Percentiles rank a stretch among this genome's conserved stretches.
phyloP scores from a whole-genome alignment of 2,329 filamentous ascomycete species.

The Fusarium equiseti region DNA sequence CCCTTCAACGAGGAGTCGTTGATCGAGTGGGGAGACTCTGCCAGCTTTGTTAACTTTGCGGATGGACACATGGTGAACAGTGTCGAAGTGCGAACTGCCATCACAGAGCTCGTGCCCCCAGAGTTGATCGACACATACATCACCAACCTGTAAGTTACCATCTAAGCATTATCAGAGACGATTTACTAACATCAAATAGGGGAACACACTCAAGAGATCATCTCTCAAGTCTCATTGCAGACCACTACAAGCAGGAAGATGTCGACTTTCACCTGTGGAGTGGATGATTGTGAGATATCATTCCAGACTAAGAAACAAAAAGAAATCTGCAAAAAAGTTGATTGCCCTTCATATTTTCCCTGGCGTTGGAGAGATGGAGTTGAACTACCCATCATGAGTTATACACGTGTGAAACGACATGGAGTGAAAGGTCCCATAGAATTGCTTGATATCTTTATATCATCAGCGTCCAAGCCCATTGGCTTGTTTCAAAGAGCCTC shows the following conservation, averaged over 20 bases:
- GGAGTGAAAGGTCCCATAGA: conserved; percentile 31
- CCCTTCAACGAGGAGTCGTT: conserved; percentile 84
- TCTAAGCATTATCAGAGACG: not conserved
- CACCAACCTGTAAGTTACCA: conserved; percentile 73
- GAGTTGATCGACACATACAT: conserved; percentile 85
- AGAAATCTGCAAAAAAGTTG: conserved; percentile 35
- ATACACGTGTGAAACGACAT: conserved; percentile 16
- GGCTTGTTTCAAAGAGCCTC: conserved; percentile 1
- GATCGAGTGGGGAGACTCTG: conserved; percentile 88
- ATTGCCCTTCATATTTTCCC: conserved; percentile 23
- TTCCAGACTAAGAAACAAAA: conserved; percentile 20
- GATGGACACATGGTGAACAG: conserved; percentile 84
- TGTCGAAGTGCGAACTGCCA: conserved; percentile 80
- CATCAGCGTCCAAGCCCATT: conserved; percentile 11
- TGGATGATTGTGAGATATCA: conserved; percentile 37
- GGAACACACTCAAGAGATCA: conserved; percentile 78
- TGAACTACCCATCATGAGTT: conserved; percentile 18
- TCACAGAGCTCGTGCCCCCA: conserved; percentile 85
- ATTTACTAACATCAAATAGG: conserved; percentile 51
- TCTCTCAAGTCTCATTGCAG: conserved; percentile 77
- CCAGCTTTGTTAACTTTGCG: conserved; percentile 79
- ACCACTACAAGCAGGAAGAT: conserved; percentile 82
- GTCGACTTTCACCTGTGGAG: conserved; percentile 68
- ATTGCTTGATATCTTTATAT: conserved; percentile 23
- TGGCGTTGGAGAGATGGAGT: conserved; percentile 36